Base-by-base conservation (phyloP, 164 flowering plant genomes). In the Buxus sempervirens region DNA sequence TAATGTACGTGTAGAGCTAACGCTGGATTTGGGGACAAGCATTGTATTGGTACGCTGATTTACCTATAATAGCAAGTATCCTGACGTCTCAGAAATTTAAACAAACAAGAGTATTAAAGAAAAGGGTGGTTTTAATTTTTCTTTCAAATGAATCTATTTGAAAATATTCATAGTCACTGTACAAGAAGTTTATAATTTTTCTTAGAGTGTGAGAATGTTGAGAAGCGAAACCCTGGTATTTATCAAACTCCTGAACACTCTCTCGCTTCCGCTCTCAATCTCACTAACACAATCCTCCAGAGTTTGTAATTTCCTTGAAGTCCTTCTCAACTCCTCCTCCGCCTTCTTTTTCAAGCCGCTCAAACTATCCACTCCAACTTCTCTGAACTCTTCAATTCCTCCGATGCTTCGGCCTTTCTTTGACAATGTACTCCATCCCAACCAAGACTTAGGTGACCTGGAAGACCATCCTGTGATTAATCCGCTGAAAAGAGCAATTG, bases 221-320 rank as follows among this genome's bases (percentile, higher is more conserved):
- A 85, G 85, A 28, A 83, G 60, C 22, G 85, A 82, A 79, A 85
- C 89, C 69, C 87, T 76, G 14, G 84, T 70, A 65, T 65, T 80
- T 38, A 85, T 80, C 75, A 86, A 78, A 63, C 87, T 73, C 77
- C 87, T 78, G 25, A 86, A 82, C 56, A 76, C 82, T 56, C 60
- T 81, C 54, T 76, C 84, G 41, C 82, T 73, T 0, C 75, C 72
- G 51, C n/a, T 62, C 54, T 82, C 87, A 36, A 86, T 76, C 15
- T 60, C 74, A 20, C 63, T 38, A 9, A 86, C 70, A n/a, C 82
- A 76, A 4, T 42, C 73, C 65, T 82, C 90, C 76, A 83, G 8
- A 3, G 79, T 78, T n/a, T 58, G 54, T 83, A 83, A 76, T 65
- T 55, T 79, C 76, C 76, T 82, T 71, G 67, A 32, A 23, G 48